Base-by-base conservation (phyloP, 2,329 filamentous ascomycete species). In the Aspergillus sp. region DNA sequence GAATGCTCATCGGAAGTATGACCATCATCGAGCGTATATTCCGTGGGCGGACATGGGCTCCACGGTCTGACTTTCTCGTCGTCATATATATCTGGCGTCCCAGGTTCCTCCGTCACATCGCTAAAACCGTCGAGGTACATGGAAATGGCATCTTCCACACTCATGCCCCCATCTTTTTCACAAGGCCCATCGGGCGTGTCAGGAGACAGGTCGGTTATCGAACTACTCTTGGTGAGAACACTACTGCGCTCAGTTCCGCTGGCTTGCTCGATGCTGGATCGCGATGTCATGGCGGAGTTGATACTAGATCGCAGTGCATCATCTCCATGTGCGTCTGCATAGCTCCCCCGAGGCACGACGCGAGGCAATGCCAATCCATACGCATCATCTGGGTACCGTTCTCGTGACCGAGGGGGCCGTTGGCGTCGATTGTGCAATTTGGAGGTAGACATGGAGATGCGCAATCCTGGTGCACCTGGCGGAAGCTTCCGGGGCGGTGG, bases 211-310 rank as follows among this genome's bases (percentile, higher is more conserved):
- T 95, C 78, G 79, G 82, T 89, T 56, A 88, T 82, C 1, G 90
- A 92, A 79, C 90, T 96, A 62, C 87, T 86, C 67, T 91, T 92
- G 3, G 92, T 95, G 65, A 89, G 75, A 53, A 95, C 83, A 71
- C 92, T 97, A 74, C 91, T 96, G 63, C 91, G 85, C 71, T 94
- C 91, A 1, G 91, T 96, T n/a, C 84, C 84, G 63, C 84, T 85
- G 6, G 80, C 71, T 47, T 84, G 84, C 54, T 84, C 76, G 43
- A 82, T 76, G 69, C 85, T 88, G 15, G 86, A 88, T 57, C 81
- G 81, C 3, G 80, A 85, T 3, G 87, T 89, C 72, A 86, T 76
- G 25, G 81, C 83, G 3, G 87, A 89, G 57, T 85, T 82, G 64
- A 85, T 82, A 63, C 86, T 89, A 13, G 84, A 81, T 23, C 87